phyloP scores from a whole-genome alignment of 2,329 filamentous ascomycete species.

The Fusarium sororula region DNA sequence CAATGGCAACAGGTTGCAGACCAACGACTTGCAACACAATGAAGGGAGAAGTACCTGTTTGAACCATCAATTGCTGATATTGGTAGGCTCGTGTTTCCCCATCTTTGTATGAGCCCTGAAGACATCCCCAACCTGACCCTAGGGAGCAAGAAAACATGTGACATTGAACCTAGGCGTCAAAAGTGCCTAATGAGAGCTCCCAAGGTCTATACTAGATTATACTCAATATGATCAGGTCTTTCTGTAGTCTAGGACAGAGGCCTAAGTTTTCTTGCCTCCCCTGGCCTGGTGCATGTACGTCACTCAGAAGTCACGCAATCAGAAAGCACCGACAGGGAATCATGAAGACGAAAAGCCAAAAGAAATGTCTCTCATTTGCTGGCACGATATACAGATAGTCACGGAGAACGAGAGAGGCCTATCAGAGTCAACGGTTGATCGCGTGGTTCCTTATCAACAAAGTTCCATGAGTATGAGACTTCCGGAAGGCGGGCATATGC shows the following conservation, averaged over 20 bases:
- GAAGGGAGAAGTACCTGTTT: neutral
- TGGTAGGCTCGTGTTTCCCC: neutral
- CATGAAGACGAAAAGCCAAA: neutral
- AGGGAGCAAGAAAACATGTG: no score
- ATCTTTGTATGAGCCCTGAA: neutral
- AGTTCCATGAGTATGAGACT: neutral
- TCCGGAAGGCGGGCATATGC: neutral
- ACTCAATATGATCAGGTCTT: no score
- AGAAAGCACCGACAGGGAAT: neutral
- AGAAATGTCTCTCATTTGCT: neutral
- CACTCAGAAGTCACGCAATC: neutral
- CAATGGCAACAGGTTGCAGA: no score
- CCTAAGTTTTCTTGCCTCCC: no score
- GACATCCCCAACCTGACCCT: neutral
- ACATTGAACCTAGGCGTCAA: no score
- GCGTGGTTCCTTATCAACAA: neutral
- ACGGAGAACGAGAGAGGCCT: neutral
- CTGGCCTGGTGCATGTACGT: neutral
- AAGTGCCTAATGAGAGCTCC: no score
- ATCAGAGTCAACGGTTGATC: neutral
- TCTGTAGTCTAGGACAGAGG: no score
- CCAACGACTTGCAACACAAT: neutral
- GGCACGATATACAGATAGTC: neutral
- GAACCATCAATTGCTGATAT: neutral
- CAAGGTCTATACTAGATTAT: fast-evolving